Evolutionary conservation across 129 eudicot species (phyloP).

Genomic region (Kitagawia praeruptora): DNA sequence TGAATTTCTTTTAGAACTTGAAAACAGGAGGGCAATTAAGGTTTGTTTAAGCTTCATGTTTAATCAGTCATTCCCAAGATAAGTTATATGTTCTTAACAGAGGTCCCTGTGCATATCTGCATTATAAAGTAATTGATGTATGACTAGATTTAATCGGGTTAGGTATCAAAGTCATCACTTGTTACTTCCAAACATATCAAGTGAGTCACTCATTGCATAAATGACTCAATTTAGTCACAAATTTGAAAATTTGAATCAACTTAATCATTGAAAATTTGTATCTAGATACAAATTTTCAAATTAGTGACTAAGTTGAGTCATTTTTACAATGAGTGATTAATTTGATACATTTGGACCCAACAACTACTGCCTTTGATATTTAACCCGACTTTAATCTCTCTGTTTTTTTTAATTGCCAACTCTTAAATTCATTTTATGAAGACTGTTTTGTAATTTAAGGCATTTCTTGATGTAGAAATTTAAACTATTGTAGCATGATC

Average conservation of each 20-base stretch:
- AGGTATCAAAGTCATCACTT: no score
- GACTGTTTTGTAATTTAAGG: background rate
- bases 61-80: background rate
- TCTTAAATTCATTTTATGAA: background rate
- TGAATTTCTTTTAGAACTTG: constrained; percentile 60
- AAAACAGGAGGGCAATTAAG: constrained; percentile 72
- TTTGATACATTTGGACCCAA: no score
- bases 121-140: background rate
- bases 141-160: background rate
- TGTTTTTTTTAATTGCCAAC: background rate
- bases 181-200: no score
- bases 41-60: constrained; percentile 22
- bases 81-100: background rate
- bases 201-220: no score
- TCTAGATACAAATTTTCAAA: no score
- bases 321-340: no score
- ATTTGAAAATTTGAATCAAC: no score
- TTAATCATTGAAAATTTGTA: no score
- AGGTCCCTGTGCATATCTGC: background rate
- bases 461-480: background rate
- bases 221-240: no score
- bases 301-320: no score
- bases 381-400: background rate
- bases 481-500: background rate
- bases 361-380: no score